These are phyloP conservation scores for Rhodotorula mucilaginosa DNA, from an alignment of 1,284 basidiomycete genomes.

Conservation along the genomic window DNA sequence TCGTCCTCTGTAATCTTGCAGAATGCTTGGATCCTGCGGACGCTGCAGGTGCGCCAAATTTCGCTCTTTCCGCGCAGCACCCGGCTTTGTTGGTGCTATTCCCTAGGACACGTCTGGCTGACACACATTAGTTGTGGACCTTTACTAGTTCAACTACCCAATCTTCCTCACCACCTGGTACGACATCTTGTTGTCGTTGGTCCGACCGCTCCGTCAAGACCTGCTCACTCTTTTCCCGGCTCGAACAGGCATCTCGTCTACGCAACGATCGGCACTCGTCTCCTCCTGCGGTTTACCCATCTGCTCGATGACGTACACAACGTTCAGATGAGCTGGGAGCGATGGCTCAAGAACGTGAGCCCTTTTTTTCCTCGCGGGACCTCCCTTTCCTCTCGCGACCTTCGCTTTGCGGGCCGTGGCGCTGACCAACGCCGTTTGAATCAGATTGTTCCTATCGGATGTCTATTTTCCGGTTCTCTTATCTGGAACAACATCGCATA, in stretches of 20 bases:
- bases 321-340: constrained; percentile 45
- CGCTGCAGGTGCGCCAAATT: constrained; percentile 8
- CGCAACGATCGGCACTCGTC: constrained; percentile 51
- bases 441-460: constrained; percentile 53
- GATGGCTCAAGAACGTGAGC: constrained; percentile 34
- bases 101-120: no score
- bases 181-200: constrained; percentile 23
- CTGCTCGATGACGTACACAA: constrained; percentile 50
- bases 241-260: constrained; percentile 48
- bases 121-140: no score
- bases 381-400: no score
- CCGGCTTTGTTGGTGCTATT: background rate
- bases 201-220: background rate
- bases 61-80: background rate
- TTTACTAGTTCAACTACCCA: constrained; percentile 40
- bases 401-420: accelerated
- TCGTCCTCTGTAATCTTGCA: constrained; percentile 39
- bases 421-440: background rate
- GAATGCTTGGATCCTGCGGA: constrained; percentile 37
- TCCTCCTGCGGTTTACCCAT: constrained; percentile 50
- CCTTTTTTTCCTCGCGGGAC: background rate
- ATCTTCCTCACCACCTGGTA: constrained; percentile 51
- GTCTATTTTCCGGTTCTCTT: constrained; percentile 53
- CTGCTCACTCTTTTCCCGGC: no score
- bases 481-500: constrained; percentile 55